Evolutionary conservation across 352 stramenopile species (phyloP), one percentile per base, ranked within the genome.

Genomic region (Globisporangium iwayamae): DNA sequence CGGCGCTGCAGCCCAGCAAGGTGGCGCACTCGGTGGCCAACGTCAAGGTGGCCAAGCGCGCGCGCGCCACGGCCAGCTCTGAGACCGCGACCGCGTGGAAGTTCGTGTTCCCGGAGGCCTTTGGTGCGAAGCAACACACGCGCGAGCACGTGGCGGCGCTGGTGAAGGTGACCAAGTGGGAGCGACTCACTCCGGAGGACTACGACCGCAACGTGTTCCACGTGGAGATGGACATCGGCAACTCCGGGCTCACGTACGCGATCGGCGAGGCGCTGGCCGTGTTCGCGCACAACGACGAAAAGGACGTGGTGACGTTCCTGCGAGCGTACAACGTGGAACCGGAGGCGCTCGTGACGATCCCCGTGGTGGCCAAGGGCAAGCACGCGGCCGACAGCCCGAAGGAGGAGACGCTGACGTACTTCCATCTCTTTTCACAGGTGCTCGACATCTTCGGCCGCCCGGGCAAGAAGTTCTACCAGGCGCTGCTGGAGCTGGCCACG

Each of bases 141-240:
- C 79, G 82, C 55, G 78, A 88, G 60, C 83, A 91, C 68, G 81
- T 90, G 53, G 86, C 86, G 43, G 79, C 85, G 36, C 55, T 94
- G 16, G 80, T 92, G 57, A 74, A 65, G 25, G 81, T 94, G 52
- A 92, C 81, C 53, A 90, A 90, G 60, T 92, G 83, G 76, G 71
- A 90, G 64, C 82, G 87, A 30, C 71, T 96, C 46, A 96, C 87
- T 16, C 87, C 87, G 0, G 62, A 58, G 13, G 83, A 91, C 66
- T 96, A 96, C 75, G 80, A 75, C 64, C 84, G 87, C 41, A 92
- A 96, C 67, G 87, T 96, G 39, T 92, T 93, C 74, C 87, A 94
- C 70, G 60, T 94, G 51, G 84, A 92, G 62, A 91, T 96, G 76
- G 87, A 94, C 73, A 93, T 89, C 55, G 87, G 66, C 22, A 85